Evolutionary conservation across 1,284 basidiomycete genomes (phyloP).

Genomic region (Papiliotrema terrestris): DNA sequence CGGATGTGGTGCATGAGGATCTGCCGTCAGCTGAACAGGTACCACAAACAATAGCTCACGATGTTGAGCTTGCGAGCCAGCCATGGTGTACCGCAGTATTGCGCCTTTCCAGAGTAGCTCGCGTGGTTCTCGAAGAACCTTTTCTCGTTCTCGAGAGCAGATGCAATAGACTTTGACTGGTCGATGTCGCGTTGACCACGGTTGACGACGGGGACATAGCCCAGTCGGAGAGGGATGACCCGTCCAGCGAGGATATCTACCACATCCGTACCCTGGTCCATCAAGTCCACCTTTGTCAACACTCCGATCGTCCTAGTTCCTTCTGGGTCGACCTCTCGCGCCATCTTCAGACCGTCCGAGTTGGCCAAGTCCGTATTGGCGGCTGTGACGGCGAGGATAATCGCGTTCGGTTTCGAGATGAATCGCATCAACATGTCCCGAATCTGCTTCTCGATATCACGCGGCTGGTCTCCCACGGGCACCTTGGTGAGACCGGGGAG

Average conservation of each 20-base stretch:
- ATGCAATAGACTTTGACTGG: slow-evolving; percentile 71
- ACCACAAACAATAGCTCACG: slow-evolving; percentile 56
- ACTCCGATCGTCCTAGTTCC: slow-evolving; percentile 95
- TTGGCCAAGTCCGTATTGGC: slow-evolving; percentile 98
- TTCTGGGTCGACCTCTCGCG: slow-evolving; percentile 93
- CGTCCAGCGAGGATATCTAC: slow-evolving; percentile 98
- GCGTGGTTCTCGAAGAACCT: slow-evolving; percentile 91
- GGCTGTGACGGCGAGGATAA: slow-evolving; percentile 89
- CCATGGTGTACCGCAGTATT: slow-evolving; percentile 97
- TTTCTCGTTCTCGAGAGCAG: slow-evolving; percentile 83
- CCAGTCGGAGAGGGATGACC: slow-evolving; percentile 84
- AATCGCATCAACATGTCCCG: slow-evolving; percentile 94
- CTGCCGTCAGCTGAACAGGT: slow-evolving; percentile 48
- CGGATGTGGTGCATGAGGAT: slow-evolving; percentile 99
- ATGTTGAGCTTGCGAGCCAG: slow-evolving; percentile 94
- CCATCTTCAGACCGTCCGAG: slow-evolving; percentile 95
- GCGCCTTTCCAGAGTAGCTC: slow-evolving; percentile 87
- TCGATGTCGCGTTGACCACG: slow-evolving; percentile 97
- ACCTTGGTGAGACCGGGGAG: slow-evolving; percentile 90
- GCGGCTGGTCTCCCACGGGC: slow-evolving; percentile 95
- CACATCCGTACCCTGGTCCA: slow-evolving; percentile 97
- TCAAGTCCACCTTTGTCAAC: slow-evolving; percentile 94
- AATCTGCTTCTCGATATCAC: slow-evolving; percentile 97
- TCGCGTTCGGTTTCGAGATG: slow-evolving; percentile 80
- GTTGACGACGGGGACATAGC: slow-evolving; percentile 96